These are phyloP conservation scores for Claviceps maximensis DNA, from an alignment of 2,329 filamentous ascomycete genomes.

Conservation along the genomic window DNA sequence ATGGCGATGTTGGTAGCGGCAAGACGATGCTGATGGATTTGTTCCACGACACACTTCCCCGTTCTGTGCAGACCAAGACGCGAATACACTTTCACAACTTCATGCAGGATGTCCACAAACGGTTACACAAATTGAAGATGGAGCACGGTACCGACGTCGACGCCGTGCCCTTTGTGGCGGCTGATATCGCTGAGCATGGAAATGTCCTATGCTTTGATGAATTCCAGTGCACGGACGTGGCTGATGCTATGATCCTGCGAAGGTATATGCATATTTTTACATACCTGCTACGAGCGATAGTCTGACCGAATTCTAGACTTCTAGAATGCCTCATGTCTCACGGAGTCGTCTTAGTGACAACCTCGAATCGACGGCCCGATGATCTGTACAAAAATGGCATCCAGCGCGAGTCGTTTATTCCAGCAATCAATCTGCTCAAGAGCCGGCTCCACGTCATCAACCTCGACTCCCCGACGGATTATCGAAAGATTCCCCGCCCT, in stretches of 20 bases:
- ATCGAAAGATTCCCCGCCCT: slow-evolving; percentile 89
- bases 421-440: slow-evolving; percentile 87
- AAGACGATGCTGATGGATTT: slow-evolving; percentile 99
- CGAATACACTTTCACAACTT: slow-evolving; percentile 99
- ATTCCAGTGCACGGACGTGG: slow-evolving; percentile 97
- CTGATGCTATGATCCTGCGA: slow-evolving; percentile 94
- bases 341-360: slow-evolving; percentile 92
- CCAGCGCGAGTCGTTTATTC: slow-evolving; percentile 87
- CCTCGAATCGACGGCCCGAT: slow-evolving; percentile 89
- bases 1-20: slow-evolving; percentile 89
- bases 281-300: no score
- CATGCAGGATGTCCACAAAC: slow-evolving; percentile 94
- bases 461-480: slow-evolving; percentile 88
- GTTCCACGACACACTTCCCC: slow-evolving; percentile 84
- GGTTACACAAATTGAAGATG: slow-evolving; percentile 83
- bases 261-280: slow-evolving; percentile 30
- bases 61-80: slow-evolving; percentile 67
- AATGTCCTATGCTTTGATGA: slow-evolving; percentile 95
- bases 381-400: slow-evolving; percentile 98
- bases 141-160: slow-evolving; percentile 80
- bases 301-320: slow-evolving; percentile 34
- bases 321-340: slow-evolving; percentile 89
- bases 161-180: slow-evolving; percentile 80
- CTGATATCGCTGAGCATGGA: slow-evolving; percentile 76
- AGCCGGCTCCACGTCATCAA: slow-evolving; percentile 77